A percentile compares a stretch with the other conserved stretches of the same genome.
Conservation (phyloP, 2,329 filamentous ascomycete genomes). For the Colletotrichum caudatum region DNA sequence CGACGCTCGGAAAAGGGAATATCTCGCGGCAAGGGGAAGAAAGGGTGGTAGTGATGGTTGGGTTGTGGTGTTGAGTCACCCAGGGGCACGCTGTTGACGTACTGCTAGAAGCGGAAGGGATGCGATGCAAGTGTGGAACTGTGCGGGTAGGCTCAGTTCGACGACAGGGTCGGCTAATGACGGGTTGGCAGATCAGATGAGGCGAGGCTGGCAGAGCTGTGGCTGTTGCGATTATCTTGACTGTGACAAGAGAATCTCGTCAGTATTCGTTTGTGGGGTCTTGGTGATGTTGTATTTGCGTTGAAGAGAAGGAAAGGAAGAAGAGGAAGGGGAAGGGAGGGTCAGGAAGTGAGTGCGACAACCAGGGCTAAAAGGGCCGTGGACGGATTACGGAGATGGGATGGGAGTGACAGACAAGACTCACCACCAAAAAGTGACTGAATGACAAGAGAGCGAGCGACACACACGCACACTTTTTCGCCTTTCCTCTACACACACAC, state of each 20-base stretch:
- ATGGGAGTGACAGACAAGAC: constrained; percentile 29
- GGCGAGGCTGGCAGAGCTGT: constrained; percentile 60
- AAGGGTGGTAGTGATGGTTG: constrained; percentile 22
- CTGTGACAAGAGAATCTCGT: constrained; percentile 72
- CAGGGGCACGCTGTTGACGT: constrained; percentile 32
- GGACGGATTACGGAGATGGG: constrained; percentile 44
- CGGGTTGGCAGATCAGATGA: constrained; percentile 45
- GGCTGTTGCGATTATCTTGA: constrained; percentile 64
- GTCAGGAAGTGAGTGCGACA: constrained; percentile 42
- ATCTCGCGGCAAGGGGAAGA: not conserved
- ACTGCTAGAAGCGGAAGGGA: constrained; percentile 46
- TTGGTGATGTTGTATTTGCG: constrained; percentile 63
- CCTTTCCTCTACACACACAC: not conserved
- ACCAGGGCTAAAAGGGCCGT: constrained; percentile 45
- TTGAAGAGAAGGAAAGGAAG: constrained; percentile 54
- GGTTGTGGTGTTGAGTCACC: constrained; percentile 41
- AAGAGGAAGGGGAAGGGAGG: constrained; percentile 53
- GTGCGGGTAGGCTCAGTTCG: constrained; percentile 43
- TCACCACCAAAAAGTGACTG: constrained; percentile 10
- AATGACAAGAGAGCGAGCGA: constrained; percentile 21
- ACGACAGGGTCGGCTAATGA: constrained; percentile 42
- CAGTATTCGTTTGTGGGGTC: constrained; percentile 57
- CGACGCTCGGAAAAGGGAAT: not conserved
- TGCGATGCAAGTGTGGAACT: constrained; percentile 43
- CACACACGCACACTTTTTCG: not conserved